Percentiles rank a stretch among this genome's conserved stretches.
Evolutionary conservation across 1,284 basidiomycete species (phyloP).

Genomic region (Stygiomarasmius scandens): DNA sequence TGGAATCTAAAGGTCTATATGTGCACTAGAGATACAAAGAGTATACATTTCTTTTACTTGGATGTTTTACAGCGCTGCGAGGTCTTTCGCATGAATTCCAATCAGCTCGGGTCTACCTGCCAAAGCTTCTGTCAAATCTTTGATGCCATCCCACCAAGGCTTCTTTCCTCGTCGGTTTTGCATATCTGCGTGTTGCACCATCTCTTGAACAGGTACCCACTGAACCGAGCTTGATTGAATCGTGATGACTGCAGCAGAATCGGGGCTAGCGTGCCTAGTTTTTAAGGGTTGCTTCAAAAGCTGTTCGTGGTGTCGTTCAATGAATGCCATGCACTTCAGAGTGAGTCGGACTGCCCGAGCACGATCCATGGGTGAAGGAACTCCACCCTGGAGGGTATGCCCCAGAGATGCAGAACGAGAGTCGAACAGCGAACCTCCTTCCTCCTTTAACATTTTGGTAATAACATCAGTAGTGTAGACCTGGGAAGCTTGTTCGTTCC

Average conservation of each 20-base stretch:
- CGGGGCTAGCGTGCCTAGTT: slow-evolving; percentile 52
- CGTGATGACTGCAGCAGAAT: slow-evolving; percentile 89
- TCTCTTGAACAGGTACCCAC: slow-evolving; percentile 85
- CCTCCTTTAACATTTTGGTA: slow-evolving; percentile 93
- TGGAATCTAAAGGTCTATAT: too few relatives aligned
- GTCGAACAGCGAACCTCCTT: slow-evolving; percentile 91
- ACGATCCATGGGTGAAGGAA: slow-evolving; percentile 93
- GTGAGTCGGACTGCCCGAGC: slow-evolving; percentile 89
- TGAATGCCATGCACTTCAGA: slow-evolving; percentile 91
- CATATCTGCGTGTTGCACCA: slow-evolving; percentile 89
- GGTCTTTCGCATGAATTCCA: slow-evolving; percentile 28
- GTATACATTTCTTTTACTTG: neutral
- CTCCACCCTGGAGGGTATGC: slow-evolving; percentile 94
- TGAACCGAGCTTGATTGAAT: slow-evolving; percentile 81
- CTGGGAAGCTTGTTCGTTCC: slow-evolving; percentile 84
- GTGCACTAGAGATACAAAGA: too few relatives aligned
- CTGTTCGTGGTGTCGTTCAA: slow-evolving; percentile 77
- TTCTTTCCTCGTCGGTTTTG: slow-evolving; percentile 82
- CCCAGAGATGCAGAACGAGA: slow-evolving; percentile 92
- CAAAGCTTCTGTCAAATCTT: slow-evolving; percentile 74
- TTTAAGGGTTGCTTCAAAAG: slow-evolving; percentile 50
- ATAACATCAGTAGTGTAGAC: slow-evolving; percentile 94
- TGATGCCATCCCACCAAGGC: slow-evolving; percentile 81
- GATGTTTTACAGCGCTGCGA: slow-evolving; percentile 8
- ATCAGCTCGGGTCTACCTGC: slow-evolving; percentile 62